phyloP scores from a whole-genome alignment of 768 basidiomycete species.

The Omphalotus guepiniiformis region DNA sequence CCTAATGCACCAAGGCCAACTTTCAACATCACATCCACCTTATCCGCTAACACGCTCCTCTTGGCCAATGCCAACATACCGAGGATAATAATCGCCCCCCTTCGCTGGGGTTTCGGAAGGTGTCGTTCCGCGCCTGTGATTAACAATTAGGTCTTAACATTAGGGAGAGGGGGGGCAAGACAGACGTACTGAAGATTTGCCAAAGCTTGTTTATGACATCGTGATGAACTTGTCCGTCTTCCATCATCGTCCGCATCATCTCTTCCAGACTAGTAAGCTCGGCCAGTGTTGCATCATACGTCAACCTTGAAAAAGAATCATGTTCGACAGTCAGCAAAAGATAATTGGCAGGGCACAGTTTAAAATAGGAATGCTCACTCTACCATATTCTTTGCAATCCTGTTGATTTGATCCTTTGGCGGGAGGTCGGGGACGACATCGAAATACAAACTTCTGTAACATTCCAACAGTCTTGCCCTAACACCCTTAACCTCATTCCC shows the following conservation, averaged over 20 bases:
- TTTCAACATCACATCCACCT: constrained; percentile 79
- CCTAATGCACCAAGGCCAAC: constrained; percentile 84
- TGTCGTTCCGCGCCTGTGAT: constrained; percentile 63
- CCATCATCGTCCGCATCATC: constrained; percentile 96
- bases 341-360: no score
- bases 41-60: constrained; percentile 67
- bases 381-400: constrained; percentile 96
- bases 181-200: constrained; percentile 86
- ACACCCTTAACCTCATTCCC: constrained; percentile 81
- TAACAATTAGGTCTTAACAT: neutral
- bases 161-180: neutral
- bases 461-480: constrained; percentile 81
- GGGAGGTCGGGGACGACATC: constrained; percentile 68
- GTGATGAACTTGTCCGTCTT: constrained; percentile 73
- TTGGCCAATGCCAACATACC: constrained; percentile 93
- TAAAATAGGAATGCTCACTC: constrained; percentile 68
- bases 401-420: constrained; percentile 84
- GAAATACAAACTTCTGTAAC: constrained; percentile 85
- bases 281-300: constrained; percentile 88
- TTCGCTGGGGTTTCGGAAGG: constrained; percentile 80
- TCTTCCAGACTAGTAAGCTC: constrained; percentile 96
- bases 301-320: constrained; percentile 50
- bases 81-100: constrained; percentile 93
- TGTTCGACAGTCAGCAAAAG: neutral
- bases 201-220: constrained; percentile 91